Evolutionary conservation across 495 filamentous ascomycete genomes (phyloP).

Genomic region (Trichoderma gamsii): DNA sequence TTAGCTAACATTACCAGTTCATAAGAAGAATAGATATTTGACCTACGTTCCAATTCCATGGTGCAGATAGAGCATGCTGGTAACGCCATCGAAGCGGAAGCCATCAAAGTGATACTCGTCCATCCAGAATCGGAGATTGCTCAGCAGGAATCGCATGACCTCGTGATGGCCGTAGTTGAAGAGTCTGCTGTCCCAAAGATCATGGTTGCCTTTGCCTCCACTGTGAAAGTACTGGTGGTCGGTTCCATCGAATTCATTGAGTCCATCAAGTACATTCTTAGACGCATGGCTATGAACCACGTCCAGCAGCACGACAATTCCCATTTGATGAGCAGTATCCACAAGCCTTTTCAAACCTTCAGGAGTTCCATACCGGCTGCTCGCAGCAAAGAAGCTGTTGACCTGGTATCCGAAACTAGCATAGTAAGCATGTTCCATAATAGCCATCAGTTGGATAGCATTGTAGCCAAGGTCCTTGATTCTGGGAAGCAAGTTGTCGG

Average conservation of each 20-base stretch:
- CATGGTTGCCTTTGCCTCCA: conserved; percentile 75
- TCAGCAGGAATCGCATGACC: conserved; percentile 86
- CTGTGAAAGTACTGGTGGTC: conserved; percentile 95
- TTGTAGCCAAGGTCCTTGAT: conserved; percentile 93
- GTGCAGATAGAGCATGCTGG: conserved; percentile 93
- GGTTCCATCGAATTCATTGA: conserved; percentile 91
- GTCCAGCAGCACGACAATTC: conserved; percentile 86
- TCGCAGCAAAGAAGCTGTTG: conserved; percentile 97
- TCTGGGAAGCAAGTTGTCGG: conserved; percentile 79
- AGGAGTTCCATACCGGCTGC: conserved; percentile 87
- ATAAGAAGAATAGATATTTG: not conserved
- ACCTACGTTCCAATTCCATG: conserved; percentile 97
- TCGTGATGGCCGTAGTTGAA: conserved; percentile 98
- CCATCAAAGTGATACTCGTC: conserved; percentile 96
- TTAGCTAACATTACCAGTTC: conserved; percentile 15
- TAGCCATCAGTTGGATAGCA: conserved; percentile 95
- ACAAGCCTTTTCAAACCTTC: conserved; percentile 96
- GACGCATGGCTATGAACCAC: conserved; percentile 97
- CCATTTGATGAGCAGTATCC: conserved; percentile 88
- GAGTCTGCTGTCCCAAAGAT: conserved; percentile 89
- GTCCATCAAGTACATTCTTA: conserved; percentile 89
- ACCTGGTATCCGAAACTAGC: conserved; percentile 98
- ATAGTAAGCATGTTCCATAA: conserved; percentile 99
- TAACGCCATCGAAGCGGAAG: conserved; percentile 96
- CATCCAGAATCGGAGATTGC: conserved; percentile 98